Evolutionary conservation across 108 stramenopile species (phyloP), one percentile per base, ranked within the genome.

Genomic region (Pseudonitzschia pungens): DNA sequence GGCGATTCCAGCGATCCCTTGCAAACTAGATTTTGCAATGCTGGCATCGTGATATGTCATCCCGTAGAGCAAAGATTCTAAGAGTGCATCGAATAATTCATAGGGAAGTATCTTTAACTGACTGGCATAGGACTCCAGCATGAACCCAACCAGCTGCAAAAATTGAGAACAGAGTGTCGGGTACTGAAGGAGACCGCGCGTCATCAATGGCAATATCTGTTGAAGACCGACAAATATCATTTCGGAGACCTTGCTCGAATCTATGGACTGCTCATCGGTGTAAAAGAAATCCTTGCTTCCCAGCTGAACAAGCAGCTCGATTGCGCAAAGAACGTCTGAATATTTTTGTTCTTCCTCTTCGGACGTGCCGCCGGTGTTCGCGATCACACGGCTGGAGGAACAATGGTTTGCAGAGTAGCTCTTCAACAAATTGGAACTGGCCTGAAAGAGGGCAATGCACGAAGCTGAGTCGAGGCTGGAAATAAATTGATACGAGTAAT

Each of bases 241-340:
- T 36, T 92, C 89, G 4, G 92, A 90, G 11, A 96, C 89, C 53
- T 92, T 84, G n/a, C 54, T 73, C 20, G 90, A 86, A 58, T 89
- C 90, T 22, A 92, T 66, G 21, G 73, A 68, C 21, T 58, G 71
- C 20, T 71, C 50, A 15, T 55, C 70, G 60, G 63, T 79, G 54
- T 91, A 85, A 24, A 89, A 83, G 71, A 96, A 96, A 56, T 96
- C 94, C 68, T 93, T 96, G n/a, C 90, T 89, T 21, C 92, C 90
- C 32, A 96, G 75, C 52, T 92, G 84, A 36, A 88, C 90, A 36
- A 96, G 80, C 45, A 96, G 72, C 74, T 92, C 86, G 60, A 93
- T 91, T 2, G 90, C 92, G 57, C 87, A 88, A 21, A 93, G 62
- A 32, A 96, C 86, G 67, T 96, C 94, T 53, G 75, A 80, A 77